Base-by-base conservation (phyloP, 2,329 filamentous ascomycete species). In the Pseudocercospora cruenta region DNA sequence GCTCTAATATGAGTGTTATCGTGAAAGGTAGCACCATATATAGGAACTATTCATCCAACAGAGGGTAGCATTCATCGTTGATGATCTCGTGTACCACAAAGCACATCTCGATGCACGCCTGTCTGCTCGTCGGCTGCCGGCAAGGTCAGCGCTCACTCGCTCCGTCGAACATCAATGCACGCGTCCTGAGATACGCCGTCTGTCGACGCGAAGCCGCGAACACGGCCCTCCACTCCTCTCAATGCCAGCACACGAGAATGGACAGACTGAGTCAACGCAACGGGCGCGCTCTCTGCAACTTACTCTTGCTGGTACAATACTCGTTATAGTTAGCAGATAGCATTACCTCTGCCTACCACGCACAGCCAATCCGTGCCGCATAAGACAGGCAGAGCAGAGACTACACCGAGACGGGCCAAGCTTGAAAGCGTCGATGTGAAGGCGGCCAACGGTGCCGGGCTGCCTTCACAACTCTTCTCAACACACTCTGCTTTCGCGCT, bases 371-470 rank as follows among this genome's bases (percentile, higher is more conserved):
- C 19, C 51, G 22, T 31, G 51, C 12, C 51, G 51, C 24, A 26
- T 24, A 7, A 54, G 51, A 53, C 51, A 54, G 33, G 31, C 31
- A 39, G 36, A 39, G 36, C 16, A 16, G 36, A 39, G 7, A 54
- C 24, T 51, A 51, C 47, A 51, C 47, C 47, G 47, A 51, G 47
- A 51, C 47, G 47, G 47, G 47, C 47, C 47, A 51, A 51, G 47
- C 47, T 51, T 51, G 19, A 26, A 26, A 26, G 19, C 9, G 47
- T 22, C 47, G 47, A 51, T 19, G 47, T 51, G 24, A 8, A 8
- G 4, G 19, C 47, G 47, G 47, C 39, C 47, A 51, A 51, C 47
- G 47, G 19, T 51, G 47, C 47, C 47, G 47, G 12, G 21, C 47
- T 22, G 47, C 47, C 26, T 51, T 26, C 47, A 22, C 24, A 24